Conservation (phyloP, 306 rosid species). For the Cucurbita moschata region DNA sequence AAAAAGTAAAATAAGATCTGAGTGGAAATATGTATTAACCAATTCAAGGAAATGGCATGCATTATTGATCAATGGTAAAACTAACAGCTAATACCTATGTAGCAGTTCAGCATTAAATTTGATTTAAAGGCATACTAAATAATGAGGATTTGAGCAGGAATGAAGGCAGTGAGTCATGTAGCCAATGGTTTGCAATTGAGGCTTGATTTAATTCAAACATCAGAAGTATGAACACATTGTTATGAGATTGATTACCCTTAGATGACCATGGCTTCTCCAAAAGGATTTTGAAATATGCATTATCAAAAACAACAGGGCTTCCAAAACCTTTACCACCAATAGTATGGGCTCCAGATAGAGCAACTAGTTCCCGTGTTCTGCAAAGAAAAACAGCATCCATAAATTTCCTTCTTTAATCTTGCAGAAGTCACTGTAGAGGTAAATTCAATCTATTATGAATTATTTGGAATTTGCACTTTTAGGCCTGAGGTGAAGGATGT, state of each 20-base stretch:
- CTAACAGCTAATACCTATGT: not conserved
- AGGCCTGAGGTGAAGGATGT: not conserved
- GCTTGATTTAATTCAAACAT: not conserved
- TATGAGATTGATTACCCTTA: slow-evolving; percentile 35
- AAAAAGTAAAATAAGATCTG: slow-evolving; percentile 4
- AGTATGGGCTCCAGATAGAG: slow-evolving; percentile 93
- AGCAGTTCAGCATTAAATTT: not conserved
- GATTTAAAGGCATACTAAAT: not conserved
- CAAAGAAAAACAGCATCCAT: slow-evolving; percentile 9
- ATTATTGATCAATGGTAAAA: not conserved
- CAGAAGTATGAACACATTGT: not conserved
- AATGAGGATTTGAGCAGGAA: not conserved
- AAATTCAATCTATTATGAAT: not conserved
- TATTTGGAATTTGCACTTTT: not conserved
- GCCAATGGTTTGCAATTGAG: not conserved
- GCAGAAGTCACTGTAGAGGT: not conserved
- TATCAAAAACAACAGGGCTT: slow-evolving; percentile 65
- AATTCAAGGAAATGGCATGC: not conserved
- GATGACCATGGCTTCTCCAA: slow-evolving; percentile 59
- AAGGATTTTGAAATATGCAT: slow-evolving; percentile 80
- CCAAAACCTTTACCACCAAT: slow-evolving; percentile 91
- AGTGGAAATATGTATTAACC: not conserved
- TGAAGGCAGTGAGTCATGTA: not conserved
- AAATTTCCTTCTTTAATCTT: not conserved
- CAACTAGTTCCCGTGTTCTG: slow-evolving; percentile 85